Percentiles rank a stretch among this genome's conserved stretches.
Conservation (phyloP, 2,329 filamentous ascomycete genomes). For the Trichoderma polysporum region DNA sequence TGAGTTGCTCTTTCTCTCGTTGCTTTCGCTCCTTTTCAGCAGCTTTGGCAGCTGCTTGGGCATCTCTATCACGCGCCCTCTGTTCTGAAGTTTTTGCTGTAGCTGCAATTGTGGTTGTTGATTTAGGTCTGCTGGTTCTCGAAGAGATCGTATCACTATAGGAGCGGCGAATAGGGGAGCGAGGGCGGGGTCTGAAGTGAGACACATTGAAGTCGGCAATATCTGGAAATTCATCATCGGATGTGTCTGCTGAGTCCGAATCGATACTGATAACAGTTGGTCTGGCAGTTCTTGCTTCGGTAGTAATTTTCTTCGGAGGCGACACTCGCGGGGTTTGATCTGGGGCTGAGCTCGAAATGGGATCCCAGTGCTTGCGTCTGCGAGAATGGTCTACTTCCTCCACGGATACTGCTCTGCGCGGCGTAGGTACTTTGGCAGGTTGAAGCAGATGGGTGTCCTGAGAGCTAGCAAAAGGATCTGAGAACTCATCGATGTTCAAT, state of each 20-base stretch:
- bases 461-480: slow-evolving; percentile 27
- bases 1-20: slow-evolving; percentile 57
- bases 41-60: slow-evolving; percentile 51
- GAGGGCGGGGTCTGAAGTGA: slow-evolving; percentile 26
- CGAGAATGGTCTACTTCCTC: not conserved
- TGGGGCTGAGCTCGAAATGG: slow-evolving; percentile 55
- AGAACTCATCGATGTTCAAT: not conserved
- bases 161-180: slow-evolving; percentile 32
- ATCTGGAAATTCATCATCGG: slow-evolving; percentile 52
- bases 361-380: slow-evolving; percentile 36
- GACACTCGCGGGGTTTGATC: slow-evolving; percentile 31
- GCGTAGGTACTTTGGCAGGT: not conserved
- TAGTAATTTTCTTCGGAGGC: slow-evolving; percentile 23
- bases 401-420: slow-evolving; percentile 9
- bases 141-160: slow-evolving; percentile 33
- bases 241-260: slow-evolving; percentile 31
- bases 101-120: slow-evolving; percentile 22
- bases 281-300: not conserved
- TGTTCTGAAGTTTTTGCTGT: slow-evolving; percentile 38
- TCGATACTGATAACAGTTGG: slow-evolving; percentile 39
- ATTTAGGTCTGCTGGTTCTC: slow-evolving; percentile 23
- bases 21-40: slow-evolving; percentile 57
- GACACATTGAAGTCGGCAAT: slow-evolving; percentile 42
- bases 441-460: slow-evolving; percentile 1
- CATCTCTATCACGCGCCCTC: slow-evolving; percentile 41